Base-by-base conservation (phyloP, 345 rosid genomes). In the Citrus australasica region DNA sequence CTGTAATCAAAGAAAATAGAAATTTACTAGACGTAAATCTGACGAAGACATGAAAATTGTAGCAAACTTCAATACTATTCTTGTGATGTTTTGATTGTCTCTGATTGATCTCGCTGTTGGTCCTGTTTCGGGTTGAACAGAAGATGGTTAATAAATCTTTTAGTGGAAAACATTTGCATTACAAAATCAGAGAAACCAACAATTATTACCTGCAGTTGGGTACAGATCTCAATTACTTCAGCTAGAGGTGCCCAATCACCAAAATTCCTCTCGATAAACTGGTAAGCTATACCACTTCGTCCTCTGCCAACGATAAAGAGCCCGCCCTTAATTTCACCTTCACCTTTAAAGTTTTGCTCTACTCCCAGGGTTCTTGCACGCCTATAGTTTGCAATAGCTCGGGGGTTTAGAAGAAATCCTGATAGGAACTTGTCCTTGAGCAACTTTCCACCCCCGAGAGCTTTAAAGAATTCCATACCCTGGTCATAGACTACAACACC, bases 231-330 rank as follows among this genome's bases (percentile, higher is more conserved):
- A 28, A 87, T 81, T 22, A 86, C 84, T 86, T 92, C 93, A 62
- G 88, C 79, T 35, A 81, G 30, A 53, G 95, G 92, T 33, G 95
- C 90, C 91, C 93, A 87, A 76, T 90, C 93, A 1, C 90, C 93
- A 56, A 92, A 92, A 67, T 87, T 92, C 85, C 92, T 87, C 84
- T 92, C 93, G 21, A 90, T 88, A 55, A 92, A 90, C 79, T 87
- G 90, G 80, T 87, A 90, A 42, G 89, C 92, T 33, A 90, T 81
- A 71, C 93, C 93, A 72, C 78, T 80, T 69, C 80, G 86, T 72
- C 91, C 89, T 8, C 59, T 79, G n/a, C 90, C 93, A 68, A 88
- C 80, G 32, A 88, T 69, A 56, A 89, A 86, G 21, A 91, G 91
- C 24, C 95, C 92, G 37, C 92, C 95, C 74, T 88, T 89, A 66